These are phyloP conservation scores for Hemerocallis citrina DNA, from an alignment of 106 monocot genomes.

Conservation along the genomic window DNA sequence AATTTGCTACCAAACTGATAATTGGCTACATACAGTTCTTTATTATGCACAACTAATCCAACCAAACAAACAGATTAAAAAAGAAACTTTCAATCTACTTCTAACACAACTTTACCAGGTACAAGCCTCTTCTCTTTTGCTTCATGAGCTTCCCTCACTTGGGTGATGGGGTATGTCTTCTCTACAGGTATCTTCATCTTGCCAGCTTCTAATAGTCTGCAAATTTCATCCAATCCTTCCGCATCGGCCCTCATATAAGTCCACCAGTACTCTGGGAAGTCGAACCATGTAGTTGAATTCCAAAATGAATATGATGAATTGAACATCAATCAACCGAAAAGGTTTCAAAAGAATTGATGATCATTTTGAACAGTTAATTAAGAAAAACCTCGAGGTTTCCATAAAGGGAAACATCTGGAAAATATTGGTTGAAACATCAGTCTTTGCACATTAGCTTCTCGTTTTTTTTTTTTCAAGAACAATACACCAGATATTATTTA, in stretches of 20 bases:
- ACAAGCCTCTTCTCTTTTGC: slow-evolving; percentile 76
- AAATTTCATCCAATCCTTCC: slow-evolving; percentile 77
- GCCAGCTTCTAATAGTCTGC: slow-evolving; percentile 62
- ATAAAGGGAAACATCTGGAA: too few species aligned
- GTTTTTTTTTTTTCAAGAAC: too few species aligned
- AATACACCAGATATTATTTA: too few species aligned
- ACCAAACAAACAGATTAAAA: not conserved
- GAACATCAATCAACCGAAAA: too few species aligned
- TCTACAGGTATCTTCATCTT: slow-evolving; percentile 97
- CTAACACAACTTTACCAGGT: slow-evolving; percentile 86
- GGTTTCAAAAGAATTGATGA: too few species aligned
- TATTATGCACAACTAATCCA: not conserved
- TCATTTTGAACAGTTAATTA: too few species aligned
- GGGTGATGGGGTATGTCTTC: slow-evolving; percentile 58
- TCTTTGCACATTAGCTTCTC: too few species aligned
- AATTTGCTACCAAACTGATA: not conserved
- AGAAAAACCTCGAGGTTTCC: too few species aligned
- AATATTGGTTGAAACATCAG: too few species aligned
- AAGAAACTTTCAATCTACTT: slow-evolving; percentile 66
- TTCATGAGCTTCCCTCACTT: slow-evolving; percentile 82
- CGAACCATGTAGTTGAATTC: not conserved
- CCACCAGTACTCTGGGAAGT: slow-evolving; percentile 73
- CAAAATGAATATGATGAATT: too few species aligned
- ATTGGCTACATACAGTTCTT: slow-evolving; percentile 9
- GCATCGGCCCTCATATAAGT: slow-evolving; percentile 93